Base-by-base conservation (phyloP, 169 alveolate species). In the Plasmodium yoelii region DNA sequence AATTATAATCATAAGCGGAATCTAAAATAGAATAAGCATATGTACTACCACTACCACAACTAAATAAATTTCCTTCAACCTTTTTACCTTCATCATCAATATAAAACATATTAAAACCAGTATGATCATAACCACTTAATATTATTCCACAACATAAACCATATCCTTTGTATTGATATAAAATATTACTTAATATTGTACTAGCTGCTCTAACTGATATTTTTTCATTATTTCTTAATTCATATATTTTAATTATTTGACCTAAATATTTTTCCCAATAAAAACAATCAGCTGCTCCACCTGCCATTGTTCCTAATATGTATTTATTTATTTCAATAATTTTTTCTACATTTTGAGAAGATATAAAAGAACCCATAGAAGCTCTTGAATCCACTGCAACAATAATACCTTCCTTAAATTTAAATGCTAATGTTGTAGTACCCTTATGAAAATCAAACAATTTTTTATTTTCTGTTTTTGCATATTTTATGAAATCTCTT, bases 281-380 rank as follows among this genome's bases (percentile, higher is more conserved):
- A 74, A 96, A 94, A 91, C 99, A 98, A 94, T 99, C 99, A 19
- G 99, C 99, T 5, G 99, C 99, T 46, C 99, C 99, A 55, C 99
- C 99, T 15, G 99, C 99, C 99, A 99, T 98, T 6, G 99, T 99
- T 49, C 98, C 99, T 71, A 98, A 94, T 49, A 99, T 93, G 92
- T 95, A 96, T 39, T 97, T 98, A 94, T 98, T 98, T 87, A 99
- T 98, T 93, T 98, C 99, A 70, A 98, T 97, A 71, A 98, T 98
- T 93, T 99, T 98, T 75, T 97, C 93, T 34, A 98, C 99, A 75
- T 97, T 95, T 92, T 97, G 98, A 55, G 99, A 96, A 80, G 99
- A 97, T 42, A 98, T 97, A 92, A 96, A 97, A 59, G 98, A 95
- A 19, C 99, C 99, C 99, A 98, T 98, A 59, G 99, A 97, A 22